Percentiles rank a stretch among this genome's conserved stretches.
These are phyloP conservation scores for Alternaria arbusti DNA, from an alignment of 2,329 filamentous ascomycete genomes.

Conservation along the genomic window DNA sequence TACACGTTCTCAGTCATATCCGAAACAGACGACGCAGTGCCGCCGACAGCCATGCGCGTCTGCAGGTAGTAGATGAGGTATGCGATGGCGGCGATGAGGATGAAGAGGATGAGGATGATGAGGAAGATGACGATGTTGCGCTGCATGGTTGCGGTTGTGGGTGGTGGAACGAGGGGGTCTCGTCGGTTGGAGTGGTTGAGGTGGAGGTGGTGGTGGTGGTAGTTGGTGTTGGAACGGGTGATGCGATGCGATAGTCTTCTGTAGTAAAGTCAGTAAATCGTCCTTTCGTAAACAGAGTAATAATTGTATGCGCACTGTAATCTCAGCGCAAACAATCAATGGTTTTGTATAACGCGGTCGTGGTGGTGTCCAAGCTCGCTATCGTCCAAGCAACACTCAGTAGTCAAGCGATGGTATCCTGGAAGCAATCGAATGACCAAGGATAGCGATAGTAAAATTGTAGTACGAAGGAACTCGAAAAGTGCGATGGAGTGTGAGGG, in stretches of 20 bases:
- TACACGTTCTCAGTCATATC: conserved; percentile 36
- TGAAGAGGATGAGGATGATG: conserved; percentile 61
- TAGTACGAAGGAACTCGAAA: not conserved
- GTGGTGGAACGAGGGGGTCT: not conserved
- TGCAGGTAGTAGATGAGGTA: conserved; percentile 59
- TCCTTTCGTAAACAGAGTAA: not conserved
- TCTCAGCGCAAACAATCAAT: not conserved
- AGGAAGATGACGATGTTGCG: conserved; percentile 61
- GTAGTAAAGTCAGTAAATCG: not conserved
- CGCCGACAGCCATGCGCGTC: conserved; percentile 50
- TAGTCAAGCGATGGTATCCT: not conserved
- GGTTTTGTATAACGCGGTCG: not conserved
- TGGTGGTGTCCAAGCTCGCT: not conserved
- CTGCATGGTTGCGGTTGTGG: conserved; percentile 50
- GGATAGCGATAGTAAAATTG: not conserved
- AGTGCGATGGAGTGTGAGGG: not conserved
- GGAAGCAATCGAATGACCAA: not conserved
- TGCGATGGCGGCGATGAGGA: conserved; percentile 57
- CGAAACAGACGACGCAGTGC: conserved; percentile 36
- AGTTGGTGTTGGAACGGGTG: not conserved
- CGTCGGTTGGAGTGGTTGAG: not conserved
- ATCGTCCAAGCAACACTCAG: conserved; percentile 16
- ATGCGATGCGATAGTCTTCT: not conserved
- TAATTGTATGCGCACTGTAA: not conserved
- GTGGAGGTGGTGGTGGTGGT: not conserved